A percentile compares a stretch with the other conserved stretches of the same genome.
phyloP scores from a whole-genome alignment of 1,284 basidiomycete genomes.

The Ustilago tritici region DNA sequence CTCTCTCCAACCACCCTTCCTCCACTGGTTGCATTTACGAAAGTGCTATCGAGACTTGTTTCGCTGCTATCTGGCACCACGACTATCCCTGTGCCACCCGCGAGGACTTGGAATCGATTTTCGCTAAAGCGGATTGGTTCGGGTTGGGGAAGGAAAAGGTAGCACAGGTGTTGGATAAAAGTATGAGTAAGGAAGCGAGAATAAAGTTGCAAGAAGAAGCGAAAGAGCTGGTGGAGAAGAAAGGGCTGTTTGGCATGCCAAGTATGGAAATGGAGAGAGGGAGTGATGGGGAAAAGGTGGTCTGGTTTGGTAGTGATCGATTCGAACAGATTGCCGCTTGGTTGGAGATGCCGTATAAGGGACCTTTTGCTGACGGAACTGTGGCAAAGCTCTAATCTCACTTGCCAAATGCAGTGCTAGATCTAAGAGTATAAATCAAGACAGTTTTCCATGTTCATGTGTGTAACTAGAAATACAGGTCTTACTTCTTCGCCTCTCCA shows the following conservation, averaged over 20 bases:
- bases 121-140: conserved; percentile 20
- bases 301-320: conserved; percentile 57
- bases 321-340: conserved; percentile 60
- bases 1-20: conserved; percentile 22
- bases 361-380: conserved; percentile 50
- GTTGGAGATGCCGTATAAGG: conserved; percentile 50
- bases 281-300: conserved; percentile 26
- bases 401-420: neutral
- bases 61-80: conserved; percentile 57
- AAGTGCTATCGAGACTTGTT: conserved; percentile 37
- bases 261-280: conserved; percentile 45
- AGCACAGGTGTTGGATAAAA: conserved; percentile 19
- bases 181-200: conserved; percentile 23
- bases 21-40: conserved; percentile 15
- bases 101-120: conserved; percentile 41
- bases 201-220: conserved; percentile 36
- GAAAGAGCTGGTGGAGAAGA: conserved; percentile 36
- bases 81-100: conserved; percentile 33
- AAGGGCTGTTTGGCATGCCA: conserved; percentile 57
- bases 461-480: neutral
- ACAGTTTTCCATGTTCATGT: neutral
- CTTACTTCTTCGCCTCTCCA: neutral
- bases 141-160: conserved; percentile 24
- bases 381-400: conserved; percentile 40
- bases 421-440: neutral